These are phyloP conservation scores for Pseudohyphozyma bogoriensis DNA, from an alignment of 768 basidiomycete genomes.

Conservation along the genomic window DNA sequence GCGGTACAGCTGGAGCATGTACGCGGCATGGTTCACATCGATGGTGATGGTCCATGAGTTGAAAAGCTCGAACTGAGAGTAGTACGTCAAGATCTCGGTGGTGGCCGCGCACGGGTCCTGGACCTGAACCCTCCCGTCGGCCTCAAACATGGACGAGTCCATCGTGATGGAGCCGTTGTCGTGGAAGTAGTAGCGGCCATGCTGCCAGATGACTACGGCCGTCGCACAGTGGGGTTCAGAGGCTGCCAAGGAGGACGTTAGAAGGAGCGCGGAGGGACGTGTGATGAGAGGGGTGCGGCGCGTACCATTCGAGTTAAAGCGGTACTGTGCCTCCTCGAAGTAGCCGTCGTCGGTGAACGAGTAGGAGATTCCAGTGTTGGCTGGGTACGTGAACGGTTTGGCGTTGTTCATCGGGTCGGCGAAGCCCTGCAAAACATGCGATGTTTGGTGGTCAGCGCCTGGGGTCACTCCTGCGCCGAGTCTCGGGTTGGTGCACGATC, in stretches of 20 bases:
- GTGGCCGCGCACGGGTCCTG: conserved; percentile 84
- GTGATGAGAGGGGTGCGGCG: neutral
- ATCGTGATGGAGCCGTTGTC: conserved; percentile 63
- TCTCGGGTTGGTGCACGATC: too few species aligned
- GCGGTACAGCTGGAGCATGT: conserved; percentile 64
- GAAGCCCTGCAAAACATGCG: conserved; percentile 57
- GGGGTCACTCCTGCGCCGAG: too few species aligned
- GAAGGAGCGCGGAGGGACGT: neutral
- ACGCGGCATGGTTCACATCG: conserved; percentile 46
- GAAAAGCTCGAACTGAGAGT: conserved; percentile 65
- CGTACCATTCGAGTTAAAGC: conserved; percentile 74
- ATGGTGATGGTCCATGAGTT: conserved; percentile 58
- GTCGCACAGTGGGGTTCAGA: conserved; percentile 78
- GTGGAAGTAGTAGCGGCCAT: conserved; percentile 61
- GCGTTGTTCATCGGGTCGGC: conserved; percentile 70
- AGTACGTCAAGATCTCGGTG: conserved; percentile 76
- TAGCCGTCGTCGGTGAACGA: conserved; percentile 53
- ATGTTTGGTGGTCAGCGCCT: neutral
- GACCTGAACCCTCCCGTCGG: conserved; percentile 85
- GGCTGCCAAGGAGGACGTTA: conserved; percentile 44
- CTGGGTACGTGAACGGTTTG: conserved; percentile 63
- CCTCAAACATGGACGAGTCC: conserved; percentile 54
- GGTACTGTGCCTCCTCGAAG: conserved; percentile 85
- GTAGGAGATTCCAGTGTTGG: conserved; percentile 62
- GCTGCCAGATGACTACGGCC: conserved; percentile 78